Percentiles rank a stretch among this genome's conserved stretches.
Conservation (phyloP, 1,284 basidiomycete genomes). For the Rhizoctonia solani region DNA sequence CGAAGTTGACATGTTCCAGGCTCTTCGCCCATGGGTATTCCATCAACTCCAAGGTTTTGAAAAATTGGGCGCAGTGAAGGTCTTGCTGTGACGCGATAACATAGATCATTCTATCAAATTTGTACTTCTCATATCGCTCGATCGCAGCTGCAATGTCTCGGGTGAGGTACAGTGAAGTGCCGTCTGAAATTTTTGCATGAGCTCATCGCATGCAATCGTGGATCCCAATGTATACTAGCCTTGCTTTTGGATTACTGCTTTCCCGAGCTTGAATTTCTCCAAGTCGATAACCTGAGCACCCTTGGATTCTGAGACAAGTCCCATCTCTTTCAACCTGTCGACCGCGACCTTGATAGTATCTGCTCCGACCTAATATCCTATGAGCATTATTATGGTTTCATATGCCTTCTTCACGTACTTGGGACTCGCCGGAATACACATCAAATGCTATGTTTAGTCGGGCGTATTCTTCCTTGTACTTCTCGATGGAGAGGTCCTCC, state of each 20-base stretch:
- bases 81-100: slow-evolving; percentile 95
- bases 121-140: slow-evolving; percentile 89
- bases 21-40: slow-evolving; percentile 68
- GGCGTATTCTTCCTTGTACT: slow-evolving; percentile 90
- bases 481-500: slow-evolving; percentile 92
- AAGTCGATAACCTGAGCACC: slow-evolving; percentile 73
- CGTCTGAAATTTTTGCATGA: slow-evolving; percentile 59
- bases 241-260: slow-evolving; percentile 88
- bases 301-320: slow-evolving; percentile 50
- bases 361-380: slow-evolving; percentile 59
- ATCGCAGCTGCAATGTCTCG: slow-evolving; percentile 95
- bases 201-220: background rate
- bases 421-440: slow-evolving; percentile 91
- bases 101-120: slow-evolving; percentile 99
- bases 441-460: slow-evolving; percentile 93
- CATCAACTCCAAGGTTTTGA: slow-evolving; percentile 94
- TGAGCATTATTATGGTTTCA: background rate
- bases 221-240: slow-evolving; percentile 51
- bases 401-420: slow-evolving; percentile 42
- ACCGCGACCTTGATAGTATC: slow-evolving; percentile 77
- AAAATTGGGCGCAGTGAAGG: slow-evolving; percentile 90
- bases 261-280: slow-evolving; percentile 75
- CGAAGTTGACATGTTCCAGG: slow-evolving; percentile 92
- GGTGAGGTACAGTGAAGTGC: slow-evolving; percentile 97
- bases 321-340: slow-evolving; percentile 59